Evolutionary conservation across 805 yeast genomes (phyloP), one percentile per base, ranked within the genome.

Genomic region (Candida khao-thaluensis): DNA sequence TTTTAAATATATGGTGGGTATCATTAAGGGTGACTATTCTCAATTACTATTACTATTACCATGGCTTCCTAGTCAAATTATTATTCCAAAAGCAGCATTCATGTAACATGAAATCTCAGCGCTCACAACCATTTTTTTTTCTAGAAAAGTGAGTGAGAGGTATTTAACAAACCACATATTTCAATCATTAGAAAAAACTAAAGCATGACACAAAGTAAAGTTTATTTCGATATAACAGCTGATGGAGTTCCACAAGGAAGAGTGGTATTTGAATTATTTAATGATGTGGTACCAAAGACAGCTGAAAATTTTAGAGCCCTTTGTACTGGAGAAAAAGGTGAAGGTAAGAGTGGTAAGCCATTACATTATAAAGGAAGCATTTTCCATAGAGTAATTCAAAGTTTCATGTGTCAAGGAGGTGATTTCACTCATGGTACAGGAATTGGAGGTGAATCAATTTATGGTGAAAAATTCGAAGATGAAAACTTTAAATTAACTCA

Each of bases 321-420:
- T 41, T 83, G 95, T 63, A 83, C 95, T 28, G 97, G 97, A 17
- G 95, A 87, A 57, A 81, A 82, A 53, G 95, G 95, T 23, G 58
- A 60, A 7, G 80, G 82, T 11, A 50, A 54, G 33, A 58, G 72
- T 2, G 95, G 93, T 9, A 72, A 75, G 47, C 85, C 87, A 4
- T 69, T 87, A 47, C 65, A 71, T 40, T 93, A 81, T 72, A 85
- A 87, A 60, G 87, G 87, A 15, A 83, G 95, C n/a, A 63, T 72
- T n/a, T 91, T 91, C 73, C 99, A 91, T 66, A 77, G 99, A 46
- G 86, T 93, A 25, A 93, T 91, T 62, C 80, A 82, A 58, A 78
- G 77, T 42, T 89, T 89, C 56, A 89, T 89, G 97, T 76, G 86
- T 52, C 97, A 89, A 68, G 96, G 96, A 60, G 96, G 96, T 51